These are phyloP conservation scores for Cordyceps fumosorosea DNA, from an alignment of 2,329 filamentous ascomycete genomes.

Conservation along the genomic window DNA sequence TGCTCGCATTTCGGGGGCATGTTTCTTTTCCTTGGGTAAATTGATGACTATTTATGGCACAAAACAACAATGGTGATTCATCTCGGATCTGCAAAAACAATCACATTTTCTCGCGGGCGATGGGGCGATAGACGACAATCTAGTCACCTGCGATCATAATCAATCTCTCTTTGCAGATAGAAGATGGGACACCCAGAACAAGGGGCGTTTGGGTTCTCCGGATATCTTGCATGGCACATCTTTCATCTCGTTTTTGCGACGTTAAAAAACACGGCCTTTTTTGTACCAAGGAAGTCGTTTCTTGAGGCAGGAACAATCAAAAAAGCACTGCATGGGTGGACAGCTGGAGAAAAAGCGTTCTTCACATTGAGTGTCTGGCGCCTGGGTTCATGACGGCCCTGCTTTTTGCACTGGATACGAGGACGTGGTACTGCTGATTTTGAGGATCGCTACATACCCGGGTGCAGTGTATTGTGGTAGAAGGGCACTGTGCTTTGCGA, in stretches of 20 bases:
- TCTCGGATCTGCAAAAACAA: slow-evolving; percentile 54
- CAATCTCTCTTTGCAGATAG: slow-evolving; percentile 55
- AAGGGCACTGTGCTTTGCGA: slow-evolving; percentile 52
- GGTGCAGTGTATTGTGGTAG: slow-evolving; percentile 40
- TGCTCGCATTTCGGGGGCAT: slow-evolving; percentile 31
- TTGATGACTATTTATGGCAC: slow-evolving; percentile 42
- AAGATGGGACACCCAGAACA: slow-evolving; percentile 61
- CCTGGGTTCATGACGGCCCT: slow-evolving; percentile 28
- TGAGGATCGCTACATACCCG: slow-evolving; percentile 58
- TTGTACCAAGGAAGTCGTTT: slow-evolving; percentile 40
- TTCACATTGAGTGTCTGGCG: slow-evolving; percentile 46
- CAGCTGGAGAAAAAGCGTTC: slow-evolving; percentile 51
- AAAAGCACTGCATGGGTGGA: slow-evolving; percentile 49
- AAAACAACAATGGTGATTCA: slow-evolving; percentile 41
- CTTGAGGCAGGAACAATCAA: slow-evolving; percentile 32
- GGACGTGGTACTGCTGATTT: slow-evolving; percentile 54
- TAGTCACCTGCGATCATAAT: slow-evolving; percentile 38
- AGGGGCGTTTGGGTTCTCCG: slow-evolving; percentile 69
- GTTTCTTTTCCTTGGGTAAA: slow-evolving; percentile 42
- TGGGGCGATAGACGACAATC: slow-evolving; percentile 43
- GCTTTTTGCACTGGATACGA: slow-evolving; percentile 34
- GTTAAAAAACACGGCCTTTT: slow-evolving; percentile 23
- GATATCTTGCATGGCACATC: slow-evolving; percentile 70
- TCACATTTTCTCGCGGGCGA: slow-evolving; percentile 31
- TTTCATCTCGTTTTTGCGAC: slow-evolving; percentile 40